phyloP scores from a whole-genome alignment of 192 early-diverging fungal species.

The Endogone sp. region DNA sequence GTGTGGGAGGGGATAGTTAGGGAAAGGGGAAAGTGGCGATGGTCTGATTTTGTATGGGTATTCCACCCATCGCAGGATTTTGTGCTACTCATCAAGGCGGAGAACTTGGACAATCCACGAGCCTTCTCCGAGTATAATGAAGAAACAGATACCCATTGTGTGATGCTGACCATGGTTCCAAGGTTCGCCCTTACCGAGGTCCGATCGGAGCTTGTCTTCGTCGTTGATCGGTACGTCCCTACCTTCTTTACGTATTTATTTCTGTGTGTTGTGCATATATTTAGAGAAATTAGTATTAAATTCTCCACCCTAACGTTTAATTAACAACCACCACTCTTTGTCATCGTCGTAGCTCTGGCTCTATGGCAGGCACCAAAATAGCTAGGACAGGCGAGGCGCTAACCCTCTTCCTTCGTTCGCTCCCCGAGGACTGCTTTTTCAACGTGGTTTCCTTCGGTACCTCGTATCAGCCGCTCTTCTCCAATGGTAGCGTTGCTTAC shows the following conservation, averaged over 20 bases:
- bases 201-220: conserved; percentile 34
- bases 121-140: conserved; percentile 34
- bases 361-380: conserved; percentile 41
- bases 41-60: conserved; percentile 2
- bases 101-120: conserved; percentile 29
- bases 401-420: conserved; percentile 40
- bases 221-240: conserved; percentile 33
- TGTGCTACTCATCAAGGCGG: conserved; percentile 27
- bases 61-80: conserved; percentile 37
- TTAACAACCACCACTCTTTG: conserved; percentile 7
- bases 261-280: conserved; percentile 13
- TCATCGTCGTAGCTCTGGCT: conserved; percentile 38
- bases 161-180: conserved; percentile 41
- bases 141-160: conserved; percentile 17
- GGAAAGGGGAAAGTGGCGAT: no score
- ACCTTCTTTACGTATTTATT: conserved; percentile 12
- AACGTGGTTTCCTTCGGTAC: conserved; percentile 49
- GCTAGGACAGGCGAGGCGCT: conserved; percentile 31
- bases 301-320: background rate
- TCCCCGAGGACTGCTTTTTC: conserved; percentile 40
- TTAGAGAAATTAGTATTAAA: conserved; percentile 8
- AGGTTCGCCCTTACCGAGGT: conserved; percentile 21
- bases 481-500: conserved; percentile 25
- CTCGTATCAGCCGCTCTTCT: conserved; percentile 28
- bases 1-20: no score